Evolutionary conservation across 2,329 filamentous ascomycete species (phyloP), one percentile per base, ranked within the genome.

Genomic region (Lasiodiplodia citricola): DNA sequence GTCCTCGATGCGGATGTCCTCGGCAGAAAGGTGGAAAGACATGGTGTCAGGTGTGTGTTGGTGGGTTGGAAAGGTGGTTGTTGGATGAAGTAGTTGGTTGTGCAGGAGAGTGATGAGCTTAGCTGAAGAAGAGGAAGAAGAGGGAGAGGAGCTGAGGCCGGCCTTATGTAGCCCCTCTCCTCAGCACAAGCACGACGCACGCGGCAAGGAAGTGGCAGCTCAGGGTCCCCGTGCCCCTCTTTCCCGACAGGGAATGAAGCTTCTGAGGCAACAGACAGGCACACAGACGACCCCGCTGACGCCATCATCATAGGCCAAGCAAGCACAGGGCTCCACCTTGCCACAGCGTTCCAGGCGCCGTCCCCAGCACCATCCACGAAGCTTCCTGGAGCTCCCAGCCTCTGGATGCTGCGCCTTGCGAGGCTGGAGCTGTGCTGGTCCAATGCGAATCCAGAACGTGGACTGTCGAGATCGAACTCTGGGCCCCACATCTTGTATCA

Each of bases 1-100:
- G 72, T 87, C 81, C 58, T 86, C 84, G 71, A 88, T 75, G 73
- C 78, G 79, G 74, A 87, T 83, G 70, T 84, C 71, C 56, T 80
- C 68, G 57, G 84, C 82, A 64, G 82, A 81, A 66, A 74, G 69
- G 78, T 87, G 84, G 82, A 89, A 89, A 77, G 80, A 83, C 83
- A 84, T 84, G 5, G 25, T 72, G 65, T 28, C 37, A 10, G 47
- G 21, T 37, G 60, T 66, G 58, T 60, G 69, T 68, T 58, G n/a
- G 28, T 37, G 55, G 52, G 51, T 37, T 44, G 67, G 56, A 25
- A 31, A 41, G 18, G 65, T 76, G 52, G 47, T 23, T 21, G 23
- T 21, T 56, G n/a, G 51, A 37, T 54, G 52, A 44, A 37, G 64
- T 28, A 25, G 52, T 31, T 31, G 51, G 25, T 55, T 28, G 51